phyloP scores from a whole-genome alignment of 1,284 basidiomycete genomes.

The Ustilago hordei region DNA sequence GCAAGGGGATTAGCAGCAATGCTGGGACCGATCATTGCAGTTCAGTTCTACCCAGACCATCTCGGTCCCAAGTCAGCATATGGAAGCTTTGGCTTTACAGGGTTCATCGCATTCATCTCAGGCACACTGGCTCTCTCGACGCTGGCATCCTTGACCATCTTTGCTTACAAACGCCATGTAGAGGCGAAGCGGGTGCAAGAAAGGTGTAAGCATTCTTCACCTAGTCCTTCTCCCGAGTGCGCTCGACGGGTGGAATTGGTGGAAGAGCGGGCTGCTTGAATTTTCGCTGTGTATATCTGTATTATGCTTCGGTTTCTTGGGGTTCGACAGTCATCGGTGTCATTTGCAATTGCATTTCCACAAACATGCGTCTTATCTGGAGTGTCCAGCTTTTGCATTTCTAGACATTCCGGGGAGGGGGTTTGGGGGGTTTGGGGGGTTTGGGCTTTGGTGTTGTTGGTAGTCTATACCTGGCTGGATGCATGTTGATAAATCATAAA shows the following conservation, averaged over 20 bases:
- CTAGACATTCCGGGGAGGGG: no score
- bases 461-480: neutral
- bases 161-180: constrained; percentile 18
- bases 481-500: constrained; percentile 25
- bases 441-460: neutral
- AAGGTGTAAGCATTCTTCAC: constrained; percentile 6
- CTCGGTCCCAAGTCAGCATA: constrained; percentile 14
- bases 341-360: no score
- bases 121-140: constrained; percentile 31
- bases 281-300: neutral
- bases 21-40: constrained; percentile 57
- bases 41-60: constrained; percentile 47
- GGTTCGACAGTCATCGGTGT: no score
- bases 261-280: neutral
- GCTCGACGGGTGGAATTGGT: neutral
- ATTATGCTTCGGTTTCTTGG: neutral
- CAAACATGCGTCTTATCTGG: no score
- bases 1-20: constrained; percentile 51
- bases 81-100: constrained; percentile 35
- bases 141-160: constrained; percentile 16
- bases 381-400: no score
- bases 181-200: constrained; percentile 1
- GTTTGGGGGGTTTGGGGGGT: neutral
- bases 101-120: constrained; percentile 42
- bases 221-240: constrained; percentile 15